Percentiles rank a stretch among this genome's conserved stretches.
Conservation (phyloP, 2,329 filamentous ascomycete species). For the Pestalotiopsis sp. region DNA sequence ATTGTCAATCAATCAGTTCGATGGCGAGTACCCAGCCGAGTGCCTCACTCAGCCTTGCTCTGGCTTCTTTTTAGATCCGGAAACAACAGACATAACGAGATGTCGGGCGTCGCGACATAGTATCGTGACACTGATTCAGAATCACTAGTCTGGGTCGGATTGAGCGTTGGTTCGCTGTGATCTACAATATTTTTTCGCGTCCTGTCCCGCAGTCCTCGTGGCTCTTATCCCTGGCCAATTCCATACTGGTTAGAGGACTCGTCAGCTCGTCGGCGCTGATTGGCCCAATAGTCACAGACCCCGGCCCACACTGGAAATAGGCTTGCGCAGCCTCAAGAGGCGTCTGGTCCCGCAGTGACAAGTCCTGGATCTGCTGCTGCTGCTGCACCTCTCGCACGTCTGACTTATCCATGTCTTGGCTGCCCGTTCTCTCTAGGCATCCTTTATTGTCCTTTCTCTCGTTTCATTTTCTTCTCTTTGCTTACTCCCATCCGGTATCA, state of each 20-base stretch:
- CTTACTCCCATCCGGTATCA: neutral
- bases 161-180: neutral
- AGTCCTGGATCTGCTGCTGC: conserved; percentile 19
- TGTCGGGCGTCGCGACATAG: neutral
- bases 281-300: conserved; percentile 21
- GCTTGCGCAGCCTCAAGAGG: conserved; percentile 26
- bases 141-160: neutral
- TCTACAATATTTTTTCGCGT: conserved; percentile 10
- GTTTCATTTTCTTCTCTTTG: conserved; percentile 4
- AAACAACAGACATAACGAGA: neutral
- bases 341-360: conserved; percentile 10
- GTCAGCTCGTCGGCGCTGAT: conserved; percentile 31
- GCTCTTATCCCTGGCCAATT: conserved; percentile 11
- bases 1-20: neutral
- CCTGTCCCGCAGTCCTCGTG: conserved; percentile 2
- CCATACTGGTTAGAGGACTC: conserved; percentile 30
- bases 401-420: neutral
- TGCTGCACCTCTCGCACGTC: conserved; percentile 13
- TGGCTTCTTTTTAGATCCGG: neutral
- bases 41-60: neutral
- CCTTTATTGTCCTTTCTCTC: conserved; percentile 7
- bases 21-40: neutral
- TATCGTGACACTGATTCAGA: neutral
- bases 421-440: conserved; percentile 10
- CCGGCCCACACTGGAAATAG: conserved; percentile 18